Evolutionary conservation across 176 grass and related monocot species (phyloP), one percentile per base, ranked within the genome.

Genomic region (Raddia guianensis): DNA sequence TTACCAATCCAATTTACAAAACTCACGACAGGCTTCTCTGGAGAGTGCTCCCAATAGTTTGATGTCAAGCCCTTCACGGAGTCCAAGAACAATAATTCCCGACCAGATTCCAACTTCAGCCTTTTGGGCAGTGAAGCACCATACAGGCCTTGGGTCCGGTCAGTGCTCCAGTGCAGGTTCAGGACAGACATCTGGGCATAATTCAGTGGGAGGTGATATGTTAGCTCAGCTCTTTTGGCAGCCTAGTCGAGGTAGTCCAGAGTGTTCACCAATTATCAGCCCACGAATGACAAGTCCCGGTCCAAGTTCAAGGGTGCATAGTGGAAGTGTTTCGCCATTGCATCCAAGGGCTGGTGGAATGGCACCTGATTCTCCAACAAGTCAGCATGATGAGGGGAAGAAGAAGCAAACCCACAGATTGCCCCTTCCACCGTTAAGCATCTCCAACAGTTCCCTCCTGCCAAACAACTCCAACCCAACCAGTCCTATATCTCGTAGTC

Each of bases 151-250:
- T 87, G 92, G 95, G 76, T 99, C 96, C 54, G 92, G 92, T 61
- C 96, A 99, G 84, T 95, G 96, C 78, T 98, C 95, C 40, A 99
- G 96, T 88, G 90, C 96, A 78, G 96, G 92, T 71, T 99, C 96
- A 66, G 96, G 96, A 54, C 96, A 99, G 80, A 99, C 92, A 9
- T 99, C 96, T 70, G 92, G 96, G 21, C 96, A 99, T 90, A 99
- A 99, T 81, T 99, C 96, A 53, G 89, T 99, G 63, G 96, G 96
- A 81, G 96, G 88, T 63, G 96, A 99, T 78, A 99, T 95, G 90
- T 76, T 99, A 50, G 88, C 86, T 33, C 96, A 95, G 49, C 70
- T 93, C 78, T 89, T 99, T 69, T 99, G 90, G 96, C 96, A 95
- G 51, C 96, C 89, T 67, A 95, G 92, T 82, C 89, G 93, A 69